Percentiles rank a stretch among this genome's conserved stretches.
phyloP scores from a whole-genome alignment of 257 asterid species.

The Avicennia marina region DNA sequence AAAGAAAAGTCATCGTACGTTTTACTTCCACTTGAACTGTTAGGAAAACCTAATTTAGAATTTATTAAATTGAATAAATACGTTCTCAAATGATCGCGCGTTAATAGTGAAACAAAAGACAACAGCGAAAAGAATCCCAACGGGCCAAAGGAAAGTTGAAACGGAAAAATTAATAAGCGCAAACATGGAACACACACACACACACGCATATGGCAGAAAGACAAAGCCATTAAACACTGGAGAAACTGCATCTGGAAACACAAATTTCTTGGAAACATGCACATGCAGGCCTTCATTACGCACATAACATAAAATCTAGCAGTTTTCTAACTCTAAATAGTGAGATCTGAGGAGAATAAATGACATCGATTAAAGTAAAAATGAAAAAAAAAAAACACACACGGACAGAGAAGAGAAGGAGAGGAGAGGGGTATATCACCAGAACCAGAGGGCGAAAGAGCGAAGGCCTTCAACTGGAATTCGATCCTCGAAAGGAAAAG shows the following conservation, averaged over 20 bases:
- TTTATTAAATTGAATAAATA: not conserved
- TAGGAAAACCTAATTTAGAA: too few species aligned
- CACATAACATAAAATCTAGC: slow-evolving; percentile 25
- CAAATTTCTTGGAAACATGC: slow-evolving; percentile 58
- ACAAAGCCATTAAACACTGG: slow-evolving; percentile 30
- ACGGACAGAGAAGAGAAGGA: not conserved
- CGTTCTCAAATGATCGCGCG: slow-evolving; percentile 8
- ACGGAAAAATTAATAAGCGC: not conserved
- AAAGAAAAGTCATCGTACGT: too few species aligned
- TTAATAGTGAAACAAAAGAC: slow-evolving; percentile 13
- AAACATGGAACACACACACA: not conserved
- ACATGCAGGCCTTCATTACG: slow-evolving; percentile 34
- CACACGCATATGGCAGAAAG: slow-evolving; percentile 22
- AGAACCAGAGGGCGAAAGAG: slow-evolving; percentile 53
- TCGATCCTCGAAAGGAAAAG: slow-evolving; percentile 78
- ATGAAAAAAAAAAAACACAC: too few species aligned
- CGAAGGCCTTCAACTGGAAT: slow-evolving; percentile 69
- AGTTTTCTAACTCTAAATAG: slow-evolving; percentile 27
- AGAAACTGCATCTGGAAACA: slow-evolving; percentile 29
- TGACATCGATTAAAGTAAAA: not conserved
- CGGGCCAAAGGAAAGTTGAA: not conserved
- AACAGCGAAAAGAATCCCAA: slow-evolving; percentile 17
- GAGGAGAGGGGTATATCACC: slow-evolving; percentile 30
- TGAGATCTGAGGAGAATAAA: slow-evolving; percentile 36
- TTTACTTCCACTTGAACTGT: too few species aligned